Evolutionary conservation across 2,329 filamentous ascomycete genomes (phyloP), one percentile per base, ranked within the genome.

Genomic region (Coniochaeta pulveracea): DNA sequence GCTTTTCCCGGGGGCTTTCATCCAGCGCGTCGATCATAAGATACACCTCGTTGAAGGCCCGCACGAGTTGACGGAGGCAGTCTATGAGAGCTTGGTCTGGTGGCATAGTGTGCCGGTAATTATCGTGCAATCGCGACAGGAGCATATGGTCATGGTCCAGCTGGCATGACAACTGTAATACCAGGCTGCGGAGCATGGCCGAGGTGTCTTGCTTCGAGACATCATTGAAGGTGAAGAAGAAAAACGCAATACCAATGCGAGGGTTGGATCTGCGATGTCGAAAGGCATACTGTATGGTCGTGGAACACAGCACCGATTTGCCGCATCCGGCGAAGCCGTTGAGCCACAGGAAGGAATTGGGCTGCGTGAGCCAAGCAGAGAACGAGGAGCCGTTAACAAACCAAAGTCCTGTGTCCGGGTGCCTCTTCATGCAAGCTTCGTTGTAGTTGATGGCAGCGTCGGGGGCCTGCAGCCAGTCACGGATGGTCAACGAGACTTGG

Each of bases 161-260:
- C 37, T 55, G 52, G 3, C 34, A 24, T 5, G 48, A 50, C 4
- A 60, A 44, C 34, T 61, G 57, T 10, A 49, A 26, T 15, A 58
- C 35, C 0, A 61, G 34, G 3, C 51, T 46, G 3, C 53, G 48
- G 3, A 61, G 39, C 44, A 59, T 47, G 1, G 47, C 40, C 1
- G 42, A 51, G 0, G 40, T 16, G 18, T 49, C 39, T 36, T 56
- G 51, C 25, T 60, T 60, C 8, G 23, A 27, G 1, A 39, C 18
- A 26, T 60, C 55, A 26, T 50, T 54, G 39, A 58, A 60, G 3
- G 54, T 49, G 32, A 62, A 62, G 43, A 53, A 62, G 41, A 62
- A 62, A 38, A 53, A 59, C 2, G 47, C 51, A 10, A 60, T 31
- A 1, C 46, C 53, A 9, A 48, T 43, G 6, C 34, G 27, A 6